Base-by-base conservation (phyloP, 2,329 filamentous ascomycete genomes). In the Lachnum nothofagi region DNA sequence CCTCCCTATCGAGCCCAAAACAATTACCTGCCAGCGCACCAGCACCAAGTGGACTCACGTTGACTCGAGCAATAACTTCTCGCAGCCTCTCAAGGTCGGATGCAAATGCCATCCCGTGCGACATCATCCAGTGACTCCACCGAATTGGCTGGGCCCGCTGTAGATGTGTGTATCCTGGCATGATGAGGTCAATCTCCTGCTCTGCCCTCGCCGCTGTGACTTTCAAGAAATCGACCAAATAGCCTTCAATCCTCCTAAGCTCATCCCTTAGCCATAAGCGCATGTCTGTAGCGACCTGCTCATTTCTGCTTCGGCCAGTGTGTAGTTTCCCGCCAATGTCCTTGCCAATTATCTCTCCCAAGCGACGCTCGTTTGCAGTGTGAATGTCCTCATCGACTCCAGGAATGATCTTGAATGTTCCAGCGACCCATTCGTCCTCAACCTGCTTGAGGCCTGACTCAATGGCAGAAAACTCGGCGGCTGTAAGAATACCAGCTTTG, bases 281-380 rank as follows among this genome's bases (percentile, higher is more conserved):
- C 86, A 95, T 91, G 63, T 95, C 89, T 19, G 85, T 91, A 41
- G 84, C 89, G 48, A 95, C 82, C 70, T 95, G 90, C 70, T 96
- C 90, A 64, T 95, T 95, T 60, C 90, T 80, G 67, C 85, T 91
- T 44, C 91, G 84, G 37, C 85, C 85, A 2, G 90, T 95, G 70
- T 95, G 91, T 49, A 95, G 79, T 73, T 95, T 95, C 20, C 91
- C 89, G 1, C 85, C 88, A 49, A 86, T 82, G 22, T 90, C 80
- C 67, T 86, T 91, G 62, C 90, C 88, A 54, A 95, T 91, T 54
- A 95, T 78, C 72, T 95, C 90, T 44, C 87, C 85, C 2, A 88
- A 69, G 2, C 85, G 78, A 46, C 85, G 81, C 69, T 86, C 83
- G 58, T 86, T 86, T 49, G 82, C 82, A 1, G 83, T 86, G 66